Evolutionary conservation across 2,329 filamentous ascomycete genomes (phyloP), one percentile per base, ranked within the genome.

Genomic region (Hypoxylon sp.): DNA sequence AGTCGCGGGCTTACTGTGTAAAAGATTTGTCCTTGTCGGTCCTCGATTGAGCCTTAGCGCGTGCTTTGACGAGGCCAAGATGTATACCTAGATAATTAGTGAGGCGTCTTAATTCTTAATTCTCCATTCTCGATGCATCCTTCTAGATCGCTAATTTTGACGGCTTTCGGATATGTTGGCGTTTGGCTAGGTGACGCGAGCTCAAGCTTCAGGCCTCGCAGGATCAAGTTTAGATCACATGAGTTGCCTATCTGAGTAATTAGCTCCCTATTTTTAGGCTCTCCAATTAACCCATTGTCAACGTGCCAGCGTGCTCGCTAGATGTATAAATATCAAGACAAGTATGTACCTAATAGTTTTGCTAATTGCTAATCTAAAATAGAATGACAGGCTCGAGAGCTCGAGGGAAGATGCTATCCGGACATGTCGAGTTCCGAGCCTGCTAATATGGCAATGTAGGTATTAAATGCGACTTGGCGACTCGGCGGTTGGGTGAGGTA

Each of bases 191-290:
- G 49, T 44, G 56, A 60, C 50, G 62, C 33, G 20, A 35, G 50
- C 42, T 44, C 49, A 35, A 35, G 42, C 33, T 11, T 37, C 13
- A 61, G 22, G n/a, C 20, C 25, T 63, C 42, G 40, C 37, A 58
- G 48, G 48, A 64, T 61, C 56, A 20, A 53, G 51, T 22, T 61
- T 27, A 46, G 31, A 56, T 56, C 31, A 42, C 42, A 10, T 46
- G 61, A 33, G n/a, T 58, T 55, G n/a, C 56, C 51, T 59, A 59
- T 31, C 22, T 48, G 27, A 25, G 61, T 61, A 64, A 64, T 46
- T 64, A 56, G 55, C 56, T 61, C 40, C 42, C 35, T 69, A 61
- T 64, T 64, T 67, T 70, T 66, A 62, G 66, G 2, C 35, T 51
- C 30, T n/a, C 27, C 20, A n/a, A 51, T 20, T 44, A 22, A 14